These are phyloP conservation scores for Pluteus cervinus DNA, from an alignment of 768 basidiomycete genomes.

Conservation along the genomic window DNA sequence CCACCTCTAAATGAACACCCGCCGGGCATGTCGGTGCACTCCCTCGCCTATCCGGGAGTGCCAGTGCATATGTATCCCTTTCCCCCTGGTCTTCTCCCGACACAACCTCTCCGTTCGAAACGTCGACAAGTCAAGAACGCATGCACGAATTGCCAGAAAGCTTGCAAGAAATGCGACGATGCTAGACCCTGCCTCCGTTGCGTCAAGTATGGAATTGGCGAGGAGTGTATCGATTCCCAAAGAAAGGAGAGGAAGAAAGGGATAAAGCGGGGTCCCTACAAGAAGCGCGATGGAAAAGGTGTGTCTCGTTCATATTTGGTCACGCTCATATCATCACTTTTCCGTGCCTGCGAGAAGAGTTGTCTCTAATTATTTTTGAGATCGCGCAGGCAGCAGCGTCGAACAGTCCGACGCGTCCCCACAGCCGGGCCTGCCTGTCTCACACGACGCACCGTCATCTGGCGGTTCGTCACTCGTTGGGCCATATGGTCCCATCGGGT, in stretches of 20 bases:
- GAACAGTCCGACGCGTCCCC: slow-evolving; percentile 34
- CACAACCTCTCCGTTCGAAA: slow-evolving; percentile 59
- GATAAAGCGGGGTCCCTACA: slow-evolving; percentile 84
- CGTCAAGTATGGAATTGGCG: slow-evolving; percentile 82
- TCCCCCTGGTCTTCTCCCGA: slow-evolving; percentile 38
- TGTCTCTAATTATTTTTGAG: slow-evolving; percentile 44
- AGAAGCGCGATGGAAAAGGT: slow-evolving; percentile 94
- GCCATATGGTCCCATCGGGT: slow-evolving; percentile 47
- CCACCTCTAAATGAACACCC: slow-evolving; percentile 23
- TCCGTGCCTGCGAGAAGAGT: no score
- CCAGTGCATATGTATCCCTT: slow-evolving; percentile 72
- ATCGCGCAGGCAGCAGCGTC: slow-evolving; percentile 52
- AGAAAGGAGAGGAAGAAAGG: slow-evolving; percentile 91
- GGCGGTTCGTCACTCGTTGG: slow-evolving; percentile 42
- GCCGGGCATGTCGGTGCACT: slow-evolving; percentile 34
- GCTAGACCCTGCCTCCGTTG: slow-evolving; percentile 91
- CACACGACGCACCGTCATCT: slow-evolving; percentile 33
- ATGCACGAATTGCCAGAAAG: slow-evolving; percentile 86
- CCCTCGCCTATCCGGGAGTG: slow-evolving; percentile 44
- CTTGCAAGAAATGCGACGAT: slow-evolving; percentile 90
- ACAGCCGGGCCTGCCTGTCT: slow-evolving; percentile 34
- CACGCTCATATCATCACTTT: slow-evolving; percentile 3
- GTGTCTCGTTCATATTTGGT: slow-evolving; percentile 15
- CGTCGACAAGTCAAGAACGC: slow-evolving; percentile 89
- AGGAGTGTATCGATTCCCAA: slow-evolving; percentile 86